Evolutionary conservation across 164 flowering plant species (phyloP), one percentile per base, ranked within the genome.

Genomic region (Protea cynaroides): DNA sequence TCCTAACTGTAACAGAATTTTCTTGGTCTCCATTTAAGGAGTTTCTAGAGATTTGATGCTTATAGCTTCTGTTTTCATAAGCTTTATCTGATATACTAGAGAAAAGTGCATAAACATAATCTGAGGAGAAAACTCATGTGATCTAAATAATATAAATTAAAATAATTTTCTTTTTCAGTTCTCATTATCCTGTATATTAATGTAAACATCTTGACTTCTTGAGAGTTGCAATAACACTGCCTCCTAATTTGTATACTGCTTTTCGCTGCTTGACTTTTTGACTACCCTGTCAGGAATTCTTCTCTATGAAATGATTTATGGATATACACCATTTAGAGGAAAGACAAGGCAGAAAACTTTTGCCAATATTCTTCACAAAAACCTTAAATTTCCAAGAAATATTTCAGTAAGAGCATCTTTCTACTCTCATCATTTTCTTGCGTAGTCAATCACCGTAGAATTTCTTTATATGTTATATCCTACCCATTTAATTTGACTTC

Each of bases 341-440:
- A 94, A 86, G 83, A 90, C 95, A 23, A 87, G 98, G 75, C 97
- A 90, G 74, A 94, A 84, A 76, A 90, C 98, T 57, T 94, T 94
- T 74, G 78, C 96, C 46, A 94, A 94, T 69, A 64, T 94, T 72
- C 91, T 94, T 40, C 95, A 86, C 69, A 94, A 89, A 76, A 91
- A 90, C 70, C 81, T 94, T 15, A 87, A 85, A 68, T 94, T 94
- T 64, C 97, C 97, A 29, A 58, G 71, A 49, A 86, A 80, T 56
- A 83, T 72, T 71, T 65, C 73, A 74, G 98, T 93, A 37, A 76
- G 82, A 65, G 22, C 25, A 52, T 59, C 56, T 40, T 57, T 56
- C 44, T 65, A 44, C 25, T 55, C 40, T 54, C 7, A 12, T 49
- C n/a, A 47, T 29, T 18, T 36, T 4, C 7, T 29, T 36, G 10